phyloP scores from a whole-genome alignment of 129 eudicot genomes.

The Mikania micrantha region DNA sequence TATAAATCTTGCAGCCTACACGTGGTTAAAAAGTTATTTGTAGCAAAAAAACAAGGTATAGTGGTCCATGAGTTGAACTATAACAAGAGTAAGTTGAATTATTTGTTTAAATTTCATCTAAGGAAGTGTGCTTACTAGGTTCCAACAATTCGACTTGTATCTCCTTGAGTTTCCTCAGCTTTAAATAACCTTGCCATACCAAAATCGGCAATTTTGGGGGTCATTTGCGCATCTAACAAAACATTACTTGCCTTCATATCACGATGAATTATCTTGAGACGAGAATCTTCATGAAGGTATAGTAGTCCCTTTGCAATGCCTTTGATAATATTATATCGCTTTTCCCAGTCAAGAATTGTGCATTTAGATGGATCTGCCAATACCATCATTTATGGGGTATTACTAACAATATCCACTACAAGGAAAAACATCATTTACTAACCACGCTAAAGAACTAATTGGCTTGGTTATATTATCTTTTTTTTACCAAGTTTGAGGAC shows the following conservation, averaged over 20 bases:
- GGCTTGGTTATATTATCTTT: not conserved
- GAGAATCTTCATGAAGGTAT: constrained; percentile 2
- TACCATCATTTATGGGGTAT: not conserved
- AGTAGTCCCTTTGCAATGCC: constrained; percentile 9
- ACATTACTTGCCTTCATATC: constrained; percentile 6
- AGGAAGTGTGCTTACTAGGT: not conserved
- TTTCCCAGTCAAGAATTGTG: constrained; percentile 1
- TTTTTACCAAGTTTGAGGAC: not conserved
- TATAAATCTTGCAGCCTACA: no score
- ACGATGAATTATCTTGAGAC: not conserved
- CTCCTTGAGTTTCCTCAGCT: not conserved
- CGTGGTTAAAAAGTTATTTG: no score
- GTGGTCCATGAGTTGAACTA: no score
- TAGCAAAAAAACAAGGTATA: no score
- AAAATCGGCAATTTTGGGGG: constrained; percentile 1
- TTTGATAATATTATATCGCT: constrained; percentile 1
- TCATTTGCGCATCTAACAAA: not conserved
- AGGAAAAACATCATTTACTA: not conserved
- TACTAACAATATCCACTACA: not conserved
- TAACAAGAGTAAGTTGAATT: not conserved
- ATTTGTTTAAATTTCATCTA: not conserved
- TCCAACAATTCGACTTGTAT: constrained; percentile 3
- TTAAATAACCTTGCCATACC: not conserved
- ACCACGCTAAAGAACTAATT: not conserved
- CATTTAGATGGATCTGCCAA: not conserved